Evolutionary conservation across 2,329 filamentous ascomycete species (phyloP), one percentile per base, ranked within the genome.

Genomic region (Ceratocystis ficicola): DNA sequence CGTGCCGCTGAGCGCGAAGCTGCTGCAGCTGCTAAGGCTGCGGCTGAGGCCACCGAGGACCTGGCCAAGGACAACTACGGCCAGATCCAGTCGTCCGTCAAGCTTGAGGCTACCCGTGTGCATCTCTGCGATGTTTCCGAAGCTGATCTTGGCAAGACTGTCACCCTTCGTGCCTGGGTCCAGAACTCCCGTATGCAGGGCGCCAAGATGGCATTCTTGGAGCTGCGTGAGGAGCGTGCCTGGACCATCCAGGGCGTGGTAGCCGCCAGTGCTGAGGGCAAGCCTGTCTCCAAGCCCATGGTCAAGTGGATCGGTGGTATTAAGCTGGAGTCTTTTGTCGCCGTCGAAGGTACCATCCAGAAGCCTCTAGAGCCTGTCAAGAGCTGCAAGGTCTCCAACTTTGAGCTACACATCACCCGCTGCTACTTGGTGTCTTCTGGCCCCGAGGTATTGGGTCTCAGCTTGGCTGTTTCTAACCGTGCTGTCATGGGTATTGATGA

Each of bases 181-280:
- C 89, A 95, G 75, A 96, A 95, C 78, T 85, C 88, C 41, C 85
- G 93, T 70, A 86, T 88, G 71, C 93, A 97, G 78, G 87, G 88
- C 68, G 90, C 91, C 70, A 96, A 96, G 80, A 87, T 96, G 79
- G 88, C 86, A 52, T 96, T 96, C 77, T 77, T 96, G 71, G 90
- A 94, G 78, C 81, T 97, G 71, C 83, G 90, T 69, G 83, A 90
- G 75, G 85, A 89, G 74, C 79, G 82, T 68, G 82, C 86, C 72
- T 86, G 88, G 80, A 87, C 86, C 30, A 86, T 96, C 48, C 92
- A 96, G 78, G 90, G 87, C 63, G 87, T 96, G 46, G 79, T 90
- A 17, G 81, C 83, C 20, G 87, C 83, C 63, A 95, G 95, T 78
- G 83, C 83, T 72, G 84, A 90, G 72, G 85, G 81, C 44, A 82